These are phyloP conservation scores for Kurtzmaniella natalensis DNA, from an alignment of 1,139 yeast genomes.

Conservation along the genomic window DNA sequence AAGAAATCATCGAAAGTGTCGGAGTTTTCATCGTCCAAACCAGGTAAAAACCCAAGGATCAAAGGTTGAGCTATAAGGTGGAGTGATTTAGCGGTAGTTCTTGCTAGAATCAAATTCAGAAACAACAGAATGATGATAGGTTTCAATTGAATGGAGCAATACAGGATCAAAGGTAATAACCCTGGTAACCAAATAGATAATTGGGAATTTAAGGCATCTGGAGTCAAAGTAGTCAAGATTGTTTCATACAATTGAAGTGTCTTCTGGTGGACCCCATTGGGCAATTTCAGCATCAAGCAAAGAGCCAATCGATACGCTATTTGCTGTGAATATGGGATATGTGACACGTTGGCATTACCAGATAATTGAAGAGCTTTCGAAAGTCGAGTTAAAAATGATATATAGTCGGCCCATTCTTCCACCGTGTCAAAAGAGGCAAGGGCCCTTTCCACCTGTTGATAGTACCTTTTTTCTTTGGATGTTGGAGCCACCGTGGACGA, in stretches of 20 bases:
- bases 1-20: constrained; percentile 69
- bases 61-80: constrained; percentile 62
- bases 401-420: constrained; percentile 98
- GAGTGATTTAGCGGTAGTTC: constrained; percentile 45
- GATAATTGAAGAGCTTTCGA: constrained; percentile 57
- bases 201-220: constrained; percentile 45
- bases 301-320: constrained; percentile 50
- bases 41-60: constrained; percentile 72
- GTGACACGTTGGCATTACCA: constrained; percentile 34
- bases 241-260: constrained; percentile 71
- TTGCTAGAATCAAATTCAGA: constrained; percentile 46
- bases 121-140: constrained; percentile 66
- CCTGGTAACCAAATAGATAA: constrained; percentile 85
- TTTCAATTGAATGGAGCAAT: constrained; percentile 84
- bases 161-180: constrained; percentile 75
- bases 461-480: constrained; percentile 66
- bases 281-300: constrained; percentile 75
- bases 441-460: constrained; percentile 66
- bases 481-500: constrained; percentile 11
- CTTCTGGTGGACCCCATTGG: constrained; percentile 94
- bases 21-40: constrained; percentile 87
- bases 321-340: constrained; percentile 36
- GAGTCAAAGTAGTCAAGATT: constrained; percentile 60
- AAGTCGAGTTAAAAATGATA: constrained; percentile 76
- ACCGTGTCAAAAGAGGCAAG: constrained; percentile 76